Evolutionary conservation across 371 early-diverging fungal genomes (phyloP), one percentile per base, ranked within the genome.

Genomic region (Mortierella sp.): DNA sequence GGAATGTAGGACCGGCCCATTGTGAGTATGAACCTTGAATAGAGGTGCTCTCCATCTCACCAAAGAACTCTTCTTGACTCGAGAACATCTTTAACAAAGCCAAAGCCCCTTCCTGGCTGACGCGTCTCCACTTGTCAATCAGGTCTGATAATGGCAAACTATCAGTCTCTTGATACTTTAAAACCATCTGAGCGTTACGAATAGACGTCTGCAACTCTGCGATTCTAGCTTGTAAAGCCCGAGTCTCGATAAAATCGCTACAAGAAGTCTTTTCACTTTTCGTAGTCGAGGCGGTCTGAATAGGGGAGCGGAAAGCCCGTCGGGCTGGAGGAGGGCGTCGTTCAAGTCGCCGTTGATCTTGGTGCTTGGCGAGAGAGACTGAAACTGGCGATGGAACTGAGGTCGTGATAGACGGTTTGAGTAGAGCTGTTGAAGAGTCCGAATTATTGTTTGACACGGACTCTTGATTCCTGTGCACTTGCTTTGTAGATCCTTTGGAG

Each of bases 71-170:
- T 37, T 79, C 70, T 53, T 70, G 70, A 18, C 48, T 57, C 16
- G 47, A 15, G 48, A 48, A 59, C 64, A 66, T 72, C 43, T 73
- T 64, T 63, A 79, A n/a, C 28, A 79, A 19, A 29, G 58, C 50
- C 30, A 60, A 59, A 0, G 80, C 73, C 5, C 66, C 80, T 6
- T 68, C 70, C 12, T 73, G 73, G 43, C 80, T 70, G 12, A 58
- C 80, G 18, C 51, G 69, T n/a, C 53, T 57, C 80, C 80, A 79
- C 57, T 70, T 79, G 18, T 57, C 70, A n/a, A 64, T 73, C 52
- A 79, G 57, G 0, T 69, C 80, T 21, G 60, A 50, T 16, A 79
- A 56, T 6, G 80, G 67, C 9, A 26, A 45, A 16, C 69, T 73
- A 19, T 44, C 60, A 11, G 44, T 62, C 47, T 79, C 63, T 43